A percentile compares a stretch with the other conserved stretches of the same genome.
These are phyloP conservation scores for Dunaliella sp. DNA, from an alignment of 139 green algal species.

Conservation along the genomic window DNA sequence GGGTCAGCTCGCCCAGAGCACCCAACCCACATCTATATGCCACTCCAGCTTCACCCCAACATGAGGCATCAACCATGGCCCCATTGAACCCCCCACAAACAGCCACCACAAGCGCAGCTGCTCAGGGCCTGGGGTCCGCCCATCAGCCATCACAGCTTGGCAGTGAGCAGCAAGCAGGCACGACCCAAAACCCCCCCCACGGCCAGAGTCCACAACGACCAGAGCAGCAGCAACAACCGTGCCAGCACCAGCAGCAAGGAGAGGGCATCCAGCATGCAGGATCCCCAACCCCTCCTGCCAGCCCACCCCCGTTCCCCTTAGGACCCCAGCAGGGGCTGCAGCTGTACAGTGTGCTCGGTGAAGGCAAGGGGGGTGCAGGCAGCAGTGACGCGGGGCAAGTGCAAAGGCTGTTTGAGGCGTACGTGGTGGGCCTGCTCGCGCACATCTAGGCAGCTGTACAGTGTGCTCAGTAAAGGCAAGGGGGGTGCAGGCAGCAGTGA, in stretches of 20 bases:
- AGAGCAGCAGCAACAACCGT: not conserved
- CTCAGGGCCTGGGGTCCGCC: no score
- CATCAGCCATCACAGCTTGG: no score
- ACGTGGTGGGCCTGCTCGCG: conserved; percentile 5
- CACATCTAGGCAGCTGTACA: conserved; percentile 15
- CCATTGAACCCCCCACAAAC: no score
- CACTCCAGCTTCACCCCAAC: no score
- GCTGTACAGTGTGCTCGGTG: conserved; percentile 11
- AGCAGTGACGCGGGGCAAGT: not conserved
- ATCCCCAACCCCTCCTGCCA: not conserved
- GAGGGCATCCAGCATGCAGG: not conserved
- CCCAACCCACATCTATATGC: no score
- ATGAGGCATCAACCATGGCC: no score
- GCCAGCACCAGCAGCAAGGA: not conserved
- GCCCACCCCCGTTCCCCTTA: not conserved
- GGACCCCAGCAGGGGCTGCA: not conserved
- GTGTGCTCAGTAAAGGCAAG: not conserved
- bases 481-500: not conserved
- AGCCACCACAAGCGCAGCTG: no score
- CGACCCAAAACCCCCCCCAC: no score
- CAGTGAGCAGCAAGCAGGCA: no score
- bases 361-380: not conserved
- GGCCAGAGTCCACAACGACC: no score
- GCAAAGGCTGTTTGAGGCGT: conserved; percentile 3
- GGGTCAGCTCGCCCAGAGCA: no score